phyloP scores from a whole-genome alignment of 495 filamentous ascomycete species.

The Aspergillus sparsus region DNA sequence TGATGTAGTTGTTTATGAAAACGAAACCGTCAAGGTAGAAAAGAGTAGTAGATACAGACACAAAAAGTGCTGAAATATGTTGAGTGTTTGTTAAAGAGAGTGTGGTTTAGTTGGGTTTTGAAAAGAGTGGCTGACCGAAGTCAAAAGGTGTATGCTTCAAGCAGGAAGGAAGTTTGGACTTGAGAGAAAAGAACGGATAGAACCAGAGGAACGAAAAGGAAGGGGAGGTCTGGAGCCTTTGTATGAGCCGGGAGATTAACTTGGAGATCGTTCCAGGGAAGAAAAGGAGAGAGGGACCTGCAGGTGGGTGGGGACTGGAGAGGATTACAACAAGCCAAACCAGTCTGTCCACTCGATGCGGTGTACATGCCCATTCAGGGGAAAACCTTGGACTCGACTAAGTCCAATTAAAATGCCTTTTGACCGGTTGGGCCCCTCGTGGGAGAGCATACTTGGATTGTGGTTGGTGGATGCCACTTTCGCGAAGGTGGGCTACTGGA shows the following conservation, averaged over 20 bases:
- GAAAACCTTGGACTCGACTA: conserved; percentile 9
- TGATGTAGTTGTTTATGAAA: conserved; percentile 32
- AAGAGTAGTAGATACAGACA: conserved; percentile 9
- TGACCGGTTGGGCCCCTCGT: conserved; percentile 24
- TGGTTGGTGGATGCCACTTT: conserved; percentile 16
- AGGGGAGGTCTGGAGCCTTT: conserved; percentile 40
- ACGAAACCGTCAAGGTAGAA: conserved; percentile 38
- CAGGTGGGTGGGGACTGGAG: conserved; percentile 20
- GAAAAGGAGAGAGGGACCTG: conserved; percentile 27
- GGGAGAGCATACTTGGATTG: conserved; percentile 7
- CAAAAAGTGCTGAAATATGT: conserved; percentile 2
- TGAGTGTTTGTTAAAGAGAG: conserved; percentile 1
- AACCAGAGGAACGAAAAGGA: conserved; percentile 24
- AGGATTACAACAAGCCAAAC: conserved; percentile 10
- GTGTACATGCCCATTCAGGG: conserved; percentile 7
- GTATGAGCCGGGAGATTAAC: conserved; percentile 50
- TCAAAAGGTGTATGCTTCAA: conserved; percentile 43
- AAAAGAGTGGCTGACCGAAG: conserved; percentile 61
- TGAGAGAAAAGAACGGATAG: conserved; percentile 40
- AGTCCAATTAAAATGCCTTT: conserved; percentile 10
- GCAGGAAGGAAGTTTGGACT: conserved; percentile 42
- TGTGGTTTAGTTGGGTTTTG: conserved; percentile 29
- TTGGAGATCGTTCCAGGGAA: conserved; percentile 38
- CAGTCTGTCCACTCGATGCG: conserved; percentile 7
- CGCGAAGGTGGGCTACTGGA: not conserved